A percentile compares a stretch with the other conserved stretches of the same genome.
phyloP scores from a whole-genome alignment of 2,329 filamentous ascomycete genomes.

The Fusarium nematophilum region DNA sequence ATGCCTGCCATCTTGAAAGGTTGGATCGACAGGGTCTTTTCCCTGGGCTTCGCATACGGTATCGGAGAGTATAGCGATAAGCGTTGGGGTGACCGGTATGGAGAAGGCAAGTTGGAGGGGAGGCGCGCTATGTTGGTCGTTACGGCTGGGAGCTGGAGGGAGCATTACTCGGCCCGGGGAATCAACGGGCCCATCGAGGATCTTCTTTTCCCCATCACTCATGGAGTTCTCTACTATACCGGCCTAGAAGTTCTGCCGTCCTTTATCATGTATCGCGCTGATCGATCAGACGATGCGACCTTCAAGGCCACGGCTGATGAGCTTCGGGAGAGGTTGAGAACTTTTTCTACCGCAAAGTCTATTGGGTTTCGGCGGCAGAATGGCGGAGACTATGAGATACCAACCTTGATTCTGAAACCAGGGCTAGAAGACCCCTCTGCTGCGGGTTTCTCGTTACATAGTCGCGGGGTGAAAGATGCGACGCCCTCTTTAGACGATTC shows the following conservation, averaged over 20 bases:
- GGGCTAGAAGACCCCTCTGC: constrained; percentile 1
- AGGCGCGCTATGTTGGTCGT: constrained; percentile 20
- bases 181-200: constrained; percentile 20
- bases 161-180: constrained; percentile 22
- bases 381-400: constrained; percentile 26
- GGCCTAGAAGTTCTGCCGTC: constrained; percentile 21
- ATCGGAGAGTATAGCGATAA: constrained; percentile 10
- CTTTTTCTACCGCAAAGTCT: constrained; percentile 1
- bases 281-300: background rate
- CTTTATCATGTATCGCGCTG: constrained; percentile 11
- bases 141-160: background rate
- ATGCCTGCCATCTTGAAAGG: constrained; percentile 29
- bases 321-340: constrained; percentile 12
- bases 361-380: constrained; percentile 21
- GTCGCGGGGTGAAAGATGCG: background rate
- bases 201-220: constrained; percentile 20
- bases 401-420: constrained; percentile 2
- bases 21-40: constrained; percentile 21
- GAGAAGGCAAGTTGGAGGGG: constrained; percentile 9
- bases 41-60: constrained; percentile 23
- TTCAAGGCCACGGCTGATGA: constrained; percentile 3
- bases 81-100: constrained; percentile 26
- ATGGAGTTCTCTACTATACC: constrained; percentile 22
- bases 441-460: constrained; percentile 12
- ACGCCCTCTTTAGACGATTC: too few relatives aligned